Evolutionary conservation across 2,329 filamentous ascomycete species (phyloP).

Genomic region (Microcyclospora pomicola): DNA sequence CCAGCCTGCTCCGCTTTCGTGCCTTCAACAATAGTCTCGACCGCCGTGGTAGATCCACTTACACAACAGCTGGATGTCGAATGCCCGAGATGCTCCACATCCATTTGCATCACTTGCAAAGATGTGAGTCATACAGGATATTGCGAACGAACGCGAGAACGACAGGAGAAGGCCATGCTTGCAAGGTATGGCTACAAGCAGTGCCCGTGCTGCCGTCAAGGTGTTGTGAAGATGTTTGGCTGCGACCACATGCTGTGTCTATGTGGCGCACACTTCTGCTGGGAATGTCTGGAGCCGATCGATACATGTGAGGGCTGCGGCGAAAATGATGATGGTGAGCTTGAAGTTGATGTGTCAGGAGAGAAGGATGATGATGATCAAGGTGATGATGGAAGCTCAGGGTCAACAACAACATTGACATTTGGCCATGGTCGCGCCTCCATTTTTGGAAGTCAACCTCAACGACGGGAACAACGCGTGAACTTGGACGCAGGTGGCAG

Average conservation of each 20-base stretch:
- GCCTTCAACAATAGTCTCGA: slow-evolving; percentile 4
- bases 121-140: slow-evolving; percentile 26
- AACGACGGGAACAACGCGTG: slow-evolving; percentile 2
- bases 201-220: slow-evolving; percentile 37
- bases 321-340: slow-evolving; percentile 15
- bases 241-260: slow-evolving; percentile 36
- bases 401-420: not conserved
- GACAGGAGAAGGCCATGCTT: slow-evolving; percentile 25
- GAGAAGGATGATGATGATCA: slow-evolving; percentile 15
- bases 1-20: slow-evolving; percentile 38
- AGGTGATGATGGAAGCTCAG: slow-evolving; percentile 5
- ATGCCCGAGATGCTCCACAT: slow-evolving; percentile 32
- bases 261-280: slow-evolving; percentile 40
- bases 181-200: slow-evolving; percentile 34
- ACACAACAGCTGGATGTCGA: slow-evolving; percentile 14
- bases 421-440: no score
- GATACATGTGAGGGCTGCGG: slow-evolving; percentile 21
- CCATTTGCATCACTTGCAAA: slow-evolving; percentile 33
- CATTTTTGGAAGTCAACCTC: not conserved
- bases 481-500: slow-evolving; percentile 24
- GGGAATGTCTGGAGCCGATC: slow-evolving; percentile 26
- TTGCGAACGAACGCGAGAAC: slow-evolving; percentile 26
- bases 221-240: slow-evolving; percentile 35
- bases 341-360: slow-evolving; percentile 13
- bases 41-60: not conserved